Percentiles rank a stretch among this genome's conserved stretches.
phyloP scores from a whole-genome alignment of 352 stramenopile genomes.

The Phytophthora ohioensis region DNA sequence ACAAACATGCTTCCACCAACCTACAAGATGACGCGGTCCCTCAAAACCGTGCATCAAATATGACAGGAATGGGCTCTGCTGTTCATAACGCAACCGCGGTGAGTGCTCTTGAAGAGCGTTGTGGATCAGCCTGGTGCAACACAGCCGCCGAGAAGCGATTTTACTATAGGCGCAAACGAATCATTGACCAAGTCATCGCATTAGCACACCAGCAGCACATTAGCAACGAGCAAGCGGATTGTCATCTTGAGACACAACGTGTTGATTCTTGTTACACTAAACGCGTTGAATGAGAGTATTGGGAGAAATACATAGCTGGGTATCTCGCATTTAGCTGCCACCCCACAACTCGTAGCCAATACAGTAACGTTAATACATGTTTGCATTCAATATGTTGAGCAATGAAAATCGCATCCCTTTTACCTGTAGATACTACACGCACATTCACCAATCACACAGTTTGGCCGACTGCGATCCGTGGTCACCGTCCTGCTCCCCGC shows the following conservation, averaged over 20 bases:
- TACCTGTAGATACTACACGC: too few species aligned
- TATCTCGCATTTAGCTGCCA: too few species aligned
- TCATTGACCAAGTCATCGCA: conserved; percentile 12
- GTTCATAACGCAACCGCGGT: conserved; percentile 10
- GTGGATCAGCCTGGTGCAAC: conserved; percentile 2
- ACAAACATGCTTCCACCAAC: background rate
- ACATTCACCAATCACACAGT: too few species aligned
- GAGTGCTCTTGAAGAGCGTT: background rate
- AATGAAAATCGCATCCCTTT: too few species aligned
- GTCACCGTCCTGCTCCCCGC: too few species aligned
- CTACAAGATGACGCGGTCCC: background rate
- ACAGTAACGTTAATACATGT: too few species aligned
- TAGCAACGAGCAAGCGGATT: conserved; percentile 9
- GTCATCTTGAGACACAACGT: background rate
- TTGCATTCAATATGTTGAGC: too few species aligned
- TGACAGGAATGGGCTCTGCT: conserved; percentile 6
- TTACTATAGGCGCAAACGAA: conserved; percentile 10
- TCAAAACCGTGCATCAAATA: conserved; percentile 17
- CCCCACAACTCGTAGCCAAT: too few species aligned
- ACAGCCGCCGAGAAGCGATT: conserved; percentile 11
- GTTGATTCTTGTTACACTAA: background rate
- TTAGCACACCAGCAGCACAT: conserved; percentile 7
- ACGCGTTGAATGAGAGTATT: background rate
- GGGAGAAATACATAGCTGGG: too few species aligned
- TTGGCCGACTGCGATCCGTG: too few species aligned